phyloP scores from a whole-genome alignment of 2,329 filamentous ascomycete species.

The Teratosphaeria epicoccoides region DNA sequence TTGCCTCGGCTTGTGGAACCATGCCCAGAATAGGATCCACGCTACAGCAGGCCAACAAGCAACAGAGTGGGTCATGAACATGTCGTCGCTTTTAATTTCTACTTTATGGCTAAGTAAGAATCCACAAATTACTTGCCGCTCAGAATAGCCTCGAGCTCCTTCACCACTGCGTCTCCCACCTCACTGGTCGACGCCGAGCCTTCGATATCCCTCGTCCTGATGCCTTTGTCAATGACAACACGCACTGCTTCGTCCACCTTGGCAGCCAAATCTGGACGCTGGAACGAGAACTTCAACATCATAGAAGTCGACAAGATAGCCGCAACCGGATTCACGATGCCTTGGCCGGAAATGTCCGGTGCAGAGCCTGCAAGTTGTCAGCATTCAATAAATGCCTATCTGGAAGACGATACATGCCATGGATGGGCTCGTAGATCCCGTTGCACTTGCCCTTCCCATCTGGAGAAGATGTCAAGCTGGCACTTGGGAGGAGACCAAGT shows the following conservation, averaged over 20 bases:
- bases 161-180: conserved; percentile 72
- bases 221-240: conserved; percentile 65
- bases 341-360: conserved; percentile 85
- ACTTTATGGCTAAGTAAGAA: background rate
- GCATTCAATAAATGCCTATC: background rate
- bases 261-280: conserved; percentile 63
- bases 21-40: background rate
- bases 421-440: conserved; percentile 95
- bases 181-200: conserved; percentile 63
- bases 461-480: conserved; percentile 74
- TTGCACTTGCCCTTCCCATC: conserved; percentile 78
- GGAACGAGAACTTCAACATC: conserved; percentile 90
- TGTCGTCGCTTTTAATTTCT: background rate
- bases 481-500: conserved; percentile 78
- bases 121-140: conserved; percentile 18
- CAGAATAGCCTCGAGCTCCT: conserved; percentile 61
- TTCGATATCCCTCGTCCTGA: conserved; percentile 76
- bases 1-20: background rate
- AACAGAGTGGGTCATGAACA: background rate
- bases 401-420: conserved; percentile 48
- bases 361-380: conserved; percentile 52
- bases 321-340: conserved; percentile 73
- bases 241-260: conserved; percentile 74
- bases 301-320: conserved; percentile 87
- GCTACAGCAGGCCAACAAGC: background rate